Evolutionary conservation across 257 asterid species (phyloP).

Genomic region (Pogostemon cablin): DNA sequence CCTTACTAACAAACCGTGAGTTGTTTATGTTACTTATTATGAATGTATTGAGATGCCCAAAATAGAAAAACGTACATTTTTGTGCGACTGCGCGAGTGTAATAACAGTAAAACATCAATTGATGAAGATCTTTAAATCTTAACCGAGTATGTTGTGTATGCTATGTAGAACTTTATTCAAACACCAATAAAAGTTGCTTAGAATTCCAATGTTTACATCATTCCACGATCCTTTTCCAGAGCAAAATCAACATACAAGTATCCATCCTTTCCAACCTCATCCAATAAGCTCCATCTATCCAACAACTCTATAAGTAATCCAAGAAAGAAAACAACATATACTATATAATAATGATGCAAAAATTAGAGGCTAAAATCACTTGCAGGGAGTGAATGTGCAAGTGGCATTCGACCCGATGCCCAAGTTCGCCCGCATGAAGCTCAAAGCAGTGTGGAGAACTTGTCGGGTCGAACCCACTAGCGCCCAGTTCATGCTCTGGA

Average conservation of each 20-base stretch:
- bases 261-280: conserved; percentile 25
- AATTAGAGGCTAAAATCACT: conserved; percentile 37
- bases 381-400: conserved; percentile 74
- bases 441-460: conserved; percentile 65
- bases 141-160: background rate
- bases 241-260: background rate
- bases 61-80: too few species aligned
- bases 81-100: too few species aligned
- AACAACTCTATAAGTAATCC: background rate
- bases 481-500: conserved; percentile 66
- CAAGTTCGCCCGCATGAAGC: conserved; percentile 77
- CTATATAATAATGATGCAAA: background rate
- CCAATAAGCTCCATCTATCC: conserved; percentile 8
- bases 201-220: background rate
- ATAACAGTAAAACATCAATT: too few species aligned
- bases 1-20: too few species aligned
- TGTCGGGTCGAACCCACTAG: conserved; percentile 62
- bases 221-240: background rate
- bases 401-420: conserved; percentile 52
- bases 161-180: background rate
- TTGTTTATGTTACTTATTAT: too few species aligned
- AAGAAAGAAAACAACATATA: conserved; percentile 23
- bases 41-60: too few species aligned
- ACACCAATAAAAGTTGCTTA: background rate
- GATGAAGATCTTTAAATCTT: too few species aligned